Evolutionary conservation across 2,329 filamentous ascomycete species (phyloP).

Genomic region (Ceratocystis eucalypticola): DNA sequence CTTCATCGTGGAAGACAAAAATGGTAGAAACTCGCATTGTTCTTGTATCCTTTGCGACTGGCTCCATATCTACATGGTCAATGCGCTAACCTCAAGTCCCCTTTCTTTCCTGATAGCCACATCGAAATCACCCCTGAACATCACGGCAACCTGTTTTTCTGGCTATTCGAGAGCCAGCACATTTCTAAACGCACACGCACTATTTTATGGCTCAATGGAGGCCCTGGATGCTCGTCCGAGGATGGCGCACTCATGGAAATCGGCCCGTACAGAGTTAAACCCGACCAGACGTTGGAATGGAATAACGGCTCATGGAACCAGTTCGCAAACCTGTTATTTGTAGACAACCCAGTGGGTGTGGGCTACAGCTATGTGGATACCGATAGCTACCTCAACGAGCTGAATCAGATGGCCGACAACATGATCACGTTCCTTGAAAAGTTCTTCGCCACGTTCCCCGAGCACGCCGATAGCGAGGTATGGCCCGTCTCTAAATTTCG

Average conservation of each 20-base stretch:
- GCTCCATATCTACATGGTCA: neutral
- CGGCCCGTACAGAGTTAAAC: conserved; percentile 76
- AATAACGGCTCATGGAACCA: conserved; percentile 98
- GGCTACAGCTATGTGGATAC: conserved; percentile 94
- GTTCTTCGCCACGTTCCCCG: conserved; percentile 80
- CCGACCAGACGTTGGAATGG: conserved; percentile 55
- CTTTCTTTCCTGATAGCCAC: conserved; percentile 44
- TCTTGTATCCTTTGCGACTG: neutral
- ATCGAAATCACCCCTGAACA: conserved; percentile 74
- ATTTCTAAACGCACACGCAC: conserved; percentile 85
- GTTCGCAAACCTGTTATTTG: conserved; percentile 91
- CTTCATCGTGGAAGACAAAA: neutral
- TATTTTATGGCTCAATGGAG: conserved; percentile 93
- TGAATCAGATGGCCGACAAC: conserved; percentile 78
- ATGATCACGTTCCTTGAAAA: conserved; percentile 83
- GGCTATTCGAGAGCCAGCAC: conserved; percentile 92
- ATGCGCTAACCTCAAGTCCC: neutral
- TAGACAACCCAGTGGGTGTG: conserved; percentile 93
- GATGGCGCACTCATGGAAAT: conserved; percentile 95
- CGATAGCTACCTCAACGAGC: conserved; percentile 70
- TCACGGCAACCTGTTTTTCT: conserved; percentile 95
- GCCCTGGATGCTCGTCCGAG: conserved; percentile 92
- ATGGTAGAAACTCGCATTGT: too few relatives aligned
- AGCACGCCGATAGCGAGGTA: conserved; percentile 86
- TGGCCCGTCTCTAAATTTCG: conserved; percentile 27